Conservation (phyloP, 257 asterid genomes). For the Cruciata laevipes region DNA sequence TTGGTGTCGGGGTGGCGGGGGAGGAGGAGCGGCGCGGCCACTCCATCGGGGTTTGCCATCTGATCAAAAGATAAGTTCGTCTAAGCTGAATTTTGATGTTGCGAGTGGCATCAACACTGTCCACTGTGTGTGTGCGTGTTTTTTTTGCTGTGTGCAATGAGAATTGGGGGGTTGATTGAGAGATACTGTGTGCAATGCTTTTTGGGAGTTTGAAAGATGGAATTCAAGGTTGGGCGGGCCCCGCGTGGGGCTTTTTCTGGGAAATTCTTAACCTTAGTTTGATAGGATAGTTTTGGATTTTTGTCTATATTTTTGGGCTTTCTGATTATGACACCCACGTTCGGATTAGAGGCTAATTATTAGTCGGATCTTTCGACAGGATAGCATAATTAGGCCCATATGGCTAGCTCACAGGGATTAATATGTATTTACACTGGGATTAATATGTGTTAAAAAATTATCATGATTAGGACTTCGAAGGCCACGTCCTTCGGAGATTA, state of each 20-base stretch:
- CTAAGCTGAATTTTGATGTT: background rate
- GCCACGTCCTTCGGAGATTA: no score
- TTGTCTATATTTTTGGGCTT: constrained; percentile 2
- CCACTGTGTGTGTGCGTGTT: background rate
- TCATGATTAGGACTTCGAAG: no score
- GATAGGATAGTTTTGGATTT: constrained; percentile 1
- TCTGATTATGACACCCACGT: constrained; percentile 3
- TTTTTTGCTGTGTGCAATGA: background rate
- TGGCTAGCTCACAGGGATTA: background rate
- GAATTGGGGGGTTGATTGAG: background rate
- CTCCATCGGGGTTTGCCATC: constrained; percentile 20
- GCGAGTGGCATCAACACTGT: constrained; percentile 1
- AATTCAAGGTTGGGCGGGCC: constrained; percentile 3
- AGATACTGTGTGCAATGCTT: background rate
- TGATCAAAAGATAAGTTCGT: background rate
- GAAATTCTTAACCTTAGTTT: background rate
- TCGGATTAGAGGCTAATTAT: background rate
- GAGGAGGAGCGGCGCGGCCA: constrained; percentile 56
- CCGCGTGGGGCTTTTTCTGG: constrained; percentile 6
- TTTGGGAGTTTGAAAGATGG: background rate
- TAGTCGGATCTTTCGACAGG: background rate
- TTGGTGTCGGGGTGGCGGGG: constrained; percentile 33
- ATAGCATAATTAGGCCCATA: constrained; percentile 3
- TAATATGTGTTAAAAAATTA: no score
- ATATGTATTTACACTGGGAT: background rate